Evolutionary conservation across 2,329 filamentous ascomycete species (phyloP).

Genomic region (Venturia pyrina): DNA sequence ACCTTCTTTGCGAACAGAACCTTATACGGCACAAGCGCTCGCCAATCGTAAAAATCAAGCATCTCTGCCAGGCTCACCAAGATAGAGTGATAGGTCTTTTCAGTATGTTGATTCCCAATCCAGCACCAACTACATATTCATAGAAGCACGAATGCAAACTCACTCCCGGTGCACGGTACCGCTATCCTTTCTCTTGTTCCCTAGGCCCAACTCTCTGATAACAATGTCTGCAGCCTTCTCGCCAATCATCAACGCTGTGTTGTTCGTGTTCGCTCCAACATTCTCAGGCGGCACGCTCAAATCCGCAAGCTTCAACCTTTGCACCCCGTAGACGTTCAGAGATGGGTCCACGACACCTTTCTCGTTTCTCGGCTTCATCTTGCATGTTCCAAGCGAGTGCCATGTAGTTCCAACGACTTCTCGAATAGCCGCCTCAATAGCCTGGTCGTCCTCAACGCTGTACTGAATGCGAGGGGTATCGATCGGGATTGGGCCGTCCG

Average conservation of each 20-base stretch:
- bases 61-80: too few species aligned
- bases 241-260: constrained; percentile 34
- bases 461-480: constrained; percentile 36
- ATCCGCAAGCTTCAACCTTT: constrained; percentile 34
- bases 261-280: constrained; percentile 38
- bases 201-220: constrained; percentile 27
- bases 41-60: too few species aligned
- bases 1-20: too few species aligned
- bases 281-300: constrained; percentile 32
- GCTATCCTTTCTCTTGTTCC: neutral
- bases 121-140: neutral
- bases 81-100: too few species aligned
- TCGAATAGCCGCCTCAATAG: constrained; percentile 33
- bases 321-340: constrained; percentile 31
- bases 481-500: constrained; percentile 19
- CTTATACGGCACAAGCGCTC: too few species aligned
- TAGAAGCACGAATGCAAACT: neutral
- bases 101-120: neutral
- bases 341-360: constrained; percentile 30
- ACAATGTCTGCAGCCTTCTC: constrained; percentile 34
- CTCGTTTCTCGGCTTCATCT: constrained; percentile 27
- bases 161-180: neutral
- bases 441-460: constrained; percentile 30
- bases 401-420: constrained; percentile 31
- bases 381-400: constrained; percentile 32